These are phyloP conservation scores for Rosa lucieae DNA, from an alignment of 306 rosid species.

Conservation along the genomic window DNA sequence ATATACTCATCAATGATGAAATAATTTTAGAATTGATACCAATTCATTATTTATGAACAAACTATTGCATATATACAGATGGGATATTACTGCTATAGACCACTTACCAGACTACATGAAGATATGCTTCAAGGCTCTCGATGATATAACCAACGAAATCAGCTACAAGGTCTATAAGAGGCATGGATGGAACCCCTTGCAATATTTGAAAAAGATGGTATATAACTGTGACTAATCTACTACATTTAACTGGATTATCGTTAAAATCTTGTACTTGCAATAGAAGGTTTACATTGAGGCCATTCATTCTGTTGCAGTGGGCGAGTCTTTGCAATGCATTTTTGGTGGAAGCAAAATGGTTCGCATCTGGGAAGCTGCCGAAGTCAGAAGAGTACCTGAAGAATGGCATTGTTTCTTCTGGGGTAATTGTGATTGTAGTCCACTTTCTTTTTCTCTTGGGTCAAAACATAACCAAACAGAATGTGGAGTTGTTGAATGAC, in stretches of 20 bases:
- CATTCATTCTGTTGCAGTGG: constrained; percentile 43
- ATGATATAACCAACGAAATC: constrained; percentile 49
- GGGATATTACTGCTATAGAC: constrained; percentile 47
- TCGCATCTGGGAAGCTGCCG: constrained; percentile 44
- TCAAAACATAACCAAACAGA: constrained; percentile 33
- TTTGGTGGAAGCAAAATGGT: constrained; percentile 69
- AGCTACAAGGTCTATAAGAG: constrained; percentile 39
- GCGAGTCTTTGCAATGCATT: constrained; percentile 52
- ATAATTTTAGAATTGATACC: not conserved
- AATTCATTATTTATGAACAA: not conserved
- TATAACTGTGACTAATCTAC: not conserved
- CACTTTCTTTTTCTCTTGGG: constrained; percentile 61
- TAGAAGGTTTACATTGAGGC: not conserved
- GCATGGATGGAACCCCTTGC: constrained; percentile 51
- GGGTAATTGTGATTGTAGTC: constrained; percentile 47
- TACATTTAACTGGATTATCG: not conserved
- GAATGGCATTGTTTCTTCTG: constrained; percentile 60
- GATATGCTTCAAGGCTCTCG: constrained; percentile 46
- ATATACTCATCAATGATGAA: not conserved
- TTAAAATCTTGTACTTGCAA: not conserved
- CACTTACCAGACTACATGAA: constrained; percentile 55
- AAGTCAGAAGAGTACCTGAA: constrained; percentile 52
- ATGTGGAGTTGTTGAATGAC: constrained; percentile 9
- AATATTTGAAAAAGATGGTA: constrained; percentile 37
- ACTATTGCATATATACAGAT: constrained; percentile 32